Percentiles rank a stretch among this genome's conserved stretches.
Conservation (phyloP, 148 eudicot genomes). For the Nepenthes gracilis region DNA sequence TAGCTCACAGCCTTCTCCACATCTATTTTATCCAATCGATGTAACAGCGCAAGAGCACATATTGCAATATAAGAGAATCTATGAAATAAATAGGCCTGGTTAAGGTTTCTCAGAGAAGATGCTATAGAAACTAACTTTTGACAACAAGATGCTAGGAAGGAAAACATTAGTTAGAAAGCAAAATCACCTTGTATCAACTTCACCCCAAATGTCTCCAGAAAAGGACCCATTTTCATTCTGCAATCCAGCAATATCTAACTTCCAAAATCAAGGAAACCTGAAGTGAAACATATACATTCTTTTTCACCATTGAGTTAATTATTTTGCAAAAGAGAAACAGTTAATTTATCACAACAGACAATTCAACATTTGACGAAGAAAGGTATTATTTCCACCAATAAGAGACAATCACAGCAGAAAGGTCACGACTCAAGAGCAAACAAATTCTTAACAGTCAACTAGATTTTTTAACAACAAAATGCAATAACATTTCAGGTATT, state of each 20-base stretch:
- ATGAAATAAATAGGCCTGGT: conserved; percentile 4
- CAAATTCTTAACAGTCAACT: too few species aligned
- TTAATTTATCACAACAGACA: neutral
- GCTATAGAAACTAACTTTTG: neutral
- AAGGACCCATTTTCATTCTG: conserved; percentile 97
- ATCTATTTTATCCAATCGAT: conserved; percentile 60
- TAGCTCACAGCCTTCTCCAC: conserved; percentile 85
- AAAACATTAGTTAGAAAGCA: neutral
- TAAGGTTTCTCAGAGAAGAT: neutral
- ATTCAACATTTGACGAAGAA: neutral
- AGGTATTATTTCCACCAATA: too few species aligned
- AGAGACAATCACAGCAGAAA: too few species aligned
- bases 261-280: conserved; percentile 27
- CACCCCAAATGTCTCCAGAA: conserved; percentile 97
- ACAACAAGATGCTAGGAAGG: neutral
- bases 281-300: neutral
- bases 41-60: conserved; percentile 63
- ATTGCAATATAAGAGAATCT: conserved; percentile 92
- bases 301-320: neutral
- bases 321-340: neutral
- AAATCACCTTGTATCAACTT: conserved; percentile 73
- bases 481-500: too few species aligned
- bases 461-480: too few species aligned
- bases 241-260: conserved; percentile 54
- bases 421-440: too few species aligned